Percentiles rank a stretch among this genome's conserved stretches.
Conservation (phyloP, 148 eudicot species). For the Pouteria glomerata region DNA sequence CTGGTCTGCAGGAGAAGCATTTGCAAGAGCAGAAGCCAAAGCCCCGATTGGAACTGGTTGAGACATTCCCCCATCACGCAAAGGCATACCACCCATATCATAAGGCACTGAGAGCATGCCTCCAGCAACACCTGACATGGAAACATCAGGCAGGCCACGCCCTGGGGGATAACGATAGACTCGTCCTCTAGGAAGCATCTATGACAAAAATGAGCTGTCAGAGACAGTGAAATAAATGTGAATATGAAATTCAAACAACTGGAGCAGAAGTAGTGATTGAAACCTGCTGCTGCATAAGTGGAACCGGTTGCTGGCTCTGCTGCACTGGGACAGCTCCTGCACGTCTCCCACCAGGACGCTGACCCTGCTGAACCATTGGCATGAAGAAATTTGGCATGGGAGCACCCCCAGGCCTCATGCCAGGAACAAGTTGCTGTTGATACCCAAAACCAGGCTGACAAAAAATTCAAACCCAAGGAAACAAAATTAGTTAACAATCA, state of each 20-base stretch:
- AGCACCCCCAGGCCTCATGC: constrained; percentile 63
- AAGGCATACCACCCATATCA: constrained; percentile 59
- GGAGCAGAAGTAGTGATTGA: background rate
- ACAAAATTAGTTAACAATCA: background rate
- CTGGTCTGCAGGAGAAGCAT: constrained; percentile 65
- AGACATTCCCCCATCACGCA: constrained; percentile 48
- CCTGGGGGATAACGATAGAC: constrained; percentile 48
- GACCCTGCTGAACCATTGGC: constrained; percentile 83
- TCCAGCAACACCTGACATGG: constrained; percentile 45
- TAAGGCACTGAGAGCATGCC: constrained; percentile 58
- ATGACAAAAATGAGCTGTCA: background rate
- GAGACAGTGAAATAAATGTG: background rate
- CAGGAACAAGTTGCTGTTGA: constrained; percentile 76
- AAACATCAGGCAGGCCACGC: constrained; percentile 46
- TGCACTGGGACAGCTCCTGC: constrained; percentile 45
- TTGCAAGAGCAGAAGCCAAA: constrained; percentile 73
- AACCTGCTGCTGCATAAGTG: constrained; percentile 71
- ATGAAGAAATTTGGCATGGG: constrained; percentile 71
- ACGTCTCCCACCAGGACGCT: constrained; percentile 66
- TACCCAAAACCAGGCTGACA: constrained; percentile 76
- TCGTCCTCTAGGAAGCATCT: constrained; percentile 77
- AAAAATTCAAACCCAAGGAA: background rate
- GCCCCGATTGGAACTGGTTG: constrained; percentile 55
- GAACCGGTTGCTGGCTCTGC: constrained; percentile 63
- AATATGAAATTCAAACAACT: background rate